phyloP scores from a whole-genome alignment of 108 stramenopile genomes.

The Cylindrotheca fusiformis region DNA sequence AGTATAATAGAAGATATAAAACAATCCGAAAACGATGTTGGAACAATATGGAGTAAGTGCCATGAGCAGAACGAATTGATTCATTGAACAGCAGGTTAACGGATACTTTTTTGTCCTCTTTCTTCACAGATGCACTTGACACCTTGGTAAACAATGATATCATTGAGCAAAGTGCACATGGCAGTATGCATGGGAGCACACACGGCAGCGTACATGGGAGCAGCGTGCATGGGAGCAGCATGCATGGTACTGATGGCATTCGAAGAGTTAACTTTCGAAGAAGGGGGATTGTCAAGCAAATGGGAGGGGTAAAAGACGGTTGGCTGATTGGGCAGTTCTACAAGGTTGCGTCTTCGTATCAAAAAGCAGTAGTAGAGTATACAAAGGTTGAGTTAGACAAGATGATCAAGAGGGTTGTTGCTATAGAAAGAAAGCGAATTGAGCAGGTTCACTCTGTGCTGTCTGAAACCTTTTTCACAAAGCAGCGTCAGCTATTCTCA shows the following conservation, averaged over 20 bases:
- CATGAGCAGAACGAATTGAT: neutral
- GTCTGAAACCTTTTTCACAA: conserved; percentile 47
- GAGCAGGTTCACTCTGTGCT: conserved; percentile 44
- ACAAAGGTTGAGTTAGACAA: conserved; percentile 52
- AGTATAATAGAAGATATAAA: conserved; percentile 60
- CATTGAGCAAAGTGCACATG: conserved; percentile 33
- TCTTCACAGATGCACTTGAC: conserved; percentile 34
- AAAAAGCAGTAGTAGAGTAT: conserved; percentile 50
- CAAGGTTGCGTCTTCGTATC: conserved; percentile 56
- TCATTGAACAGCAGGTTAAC: no score
- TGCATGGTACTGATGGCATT: neutral
- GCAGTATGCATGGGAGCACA: conserved; percentile 24
- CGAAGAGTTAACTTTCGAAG: neutral
- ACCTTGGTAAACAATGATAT: conserved; percentile 29
- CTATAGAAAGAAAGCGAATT: conserved; percentile 53
- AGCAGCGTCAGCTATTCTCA: conserved; percentile 58
- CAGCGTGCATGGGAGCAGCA: conserved; percentile 26
- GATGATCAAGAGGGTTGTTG: conserved; percentile 44
- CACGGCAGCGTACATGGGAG: neutral
- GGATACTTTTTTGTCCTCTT: no score
- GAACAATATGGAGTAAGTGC: conserved; percentile 60
- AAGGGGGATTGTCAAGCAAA: neutral
- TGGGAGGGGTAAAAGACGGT: conserved; percentile 45
- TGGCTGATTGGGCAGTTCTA: conserved; percentile 80
- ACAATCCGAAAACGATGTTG: conserved; percentile 59